A percentile compares a stretch with the other conserved stretches of the same genome.
Conservation (phyloP, 345 rosid genomes). For the Balakata baccata region DNA sequence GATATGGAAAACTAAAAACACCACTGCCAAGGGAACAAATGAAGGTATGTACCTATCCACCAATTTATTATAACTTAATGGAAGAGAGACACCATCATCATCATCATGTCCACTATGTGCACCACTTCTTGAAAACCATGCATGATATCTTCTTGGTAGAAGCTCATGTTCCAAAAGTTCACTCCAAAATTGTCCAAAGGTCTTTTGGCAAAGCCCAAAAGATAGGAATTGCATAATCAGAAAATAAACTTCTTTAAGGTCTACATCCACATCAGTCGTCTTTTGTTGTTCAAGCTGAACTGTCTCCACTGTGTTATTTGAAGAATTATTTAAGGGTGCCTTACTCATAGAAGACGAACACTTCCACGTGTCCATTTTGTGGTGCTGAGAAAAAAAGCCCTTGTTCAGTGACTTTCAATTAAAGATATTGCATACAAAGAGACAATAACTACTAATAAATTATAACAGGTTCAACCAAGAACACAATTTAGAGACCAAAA, state of each 20-base stretch:
- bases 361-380: slow-evolving; percentile 58
- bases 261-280: slow-evolving; percentile 52
- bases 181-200: slow-evolving; percentile 52
- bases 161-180: slow-evolving; percentile 83
- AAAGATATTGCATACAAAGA: neutral
- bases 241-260: slow-evolving; percentile 84
- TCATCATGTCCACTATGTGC: slow-evolving; percentile 41
- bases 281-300: slow-evolving; percentile 43
- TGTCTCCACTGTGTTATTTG: slow-evolving; percentile 42
- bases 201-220: slow-evolving; percentile 69
- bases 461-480: neutral
- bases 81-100: slow-evolving; percentile 77
- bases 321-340: slow-evolving; percentile 37
- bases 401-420: neutral
- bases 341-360: slow-evolving; percentile 43
- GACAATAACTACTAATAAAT: neutral
- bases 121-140: slow-evolving; percentile 78
- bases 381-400: slow-evolving; percentile 10
- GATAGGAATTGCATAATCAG: slow-evolving; percentile 89
- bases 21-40: neutral
- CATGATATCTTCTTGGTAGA: slow-evolving; percentile 94
- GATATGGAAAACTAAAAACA: neutral
- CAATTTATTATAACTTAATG: slow-evolving; percentile 61
- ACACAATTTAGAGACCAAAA: neutral
- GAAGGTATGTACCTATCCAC: slow-evolving; percentile 55